These are phyloP conservation scores for Abrus precatorius DNA, from an alignment of 306 rosid species.

Conservation along the genomic window DNA sequence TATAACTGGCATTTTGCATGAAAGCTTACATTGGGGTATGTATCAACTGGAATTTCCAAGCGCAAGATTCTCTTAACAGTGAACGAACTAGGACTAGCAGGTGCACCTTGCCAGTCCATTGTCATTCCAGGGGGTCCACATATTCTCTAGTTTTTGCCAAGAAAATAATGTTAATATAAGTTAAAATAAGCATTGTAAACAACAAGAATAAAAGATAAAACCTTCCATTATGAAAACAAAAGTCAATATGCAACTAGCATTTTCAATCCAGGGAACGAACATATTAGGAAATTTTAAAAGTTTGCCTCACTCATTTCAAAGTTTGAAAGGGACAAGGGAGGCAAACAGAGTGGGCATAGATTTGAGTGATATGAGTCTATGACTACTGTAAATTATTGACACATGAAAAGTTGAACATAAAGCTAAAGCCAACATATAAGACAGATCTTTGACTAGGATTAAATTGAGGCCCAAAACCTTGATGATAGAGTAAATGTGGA, in stretches of 20 bases:
- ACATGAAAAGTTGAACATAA: not conserved
- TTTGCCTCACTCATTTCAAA: not conserved
- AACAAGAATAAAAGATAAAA: constrained; percentile 16
- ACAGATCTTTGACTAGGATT: constrained; percentile 12
- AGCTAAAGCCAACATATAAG: not conserved
- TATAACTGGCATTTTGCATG: not conserved
- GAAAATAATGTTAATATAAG: constrained; percentile 30
- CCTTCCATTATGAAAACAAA: constrained; percentile 1
- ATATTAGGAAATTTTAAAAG: not conserved
- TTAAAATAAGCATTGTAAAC: constrained; percentile 17
- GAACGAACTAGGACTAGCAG: constrained; percentile 93
- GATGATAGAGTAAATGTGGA: constrained; percentile 1
- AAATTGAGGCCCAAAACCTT: not conserved
- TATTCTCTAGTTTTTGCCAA: constrained; percentile 68
- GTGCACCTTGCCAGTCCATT: constrained; percentile 99
- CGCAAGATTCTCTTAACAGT: constrained; percentile 97
- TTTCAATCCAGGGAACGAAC: constrained; percentile 28
- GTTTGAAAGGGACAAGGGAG: not conserved
- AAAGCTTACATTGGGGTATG: constrained; percentile 83
- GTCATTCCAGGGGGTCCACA: constrained; percentile 87
- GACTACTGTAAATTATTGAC: not conserved
- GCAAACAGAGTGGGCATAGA: not conserved
- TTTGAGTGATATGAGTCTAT: not conserved
- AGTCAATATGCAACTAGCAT: constrained; percentile 27
- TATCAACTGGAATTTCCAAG: constrained; percentile 94